Percentiles rank a stretch among this genome's conserved stretches.
Evolutionary conservation across 2,329 filamentous ascomycete genomes (phyloP).

Genomic region (Hirsutella minnesotensis): DNA sequence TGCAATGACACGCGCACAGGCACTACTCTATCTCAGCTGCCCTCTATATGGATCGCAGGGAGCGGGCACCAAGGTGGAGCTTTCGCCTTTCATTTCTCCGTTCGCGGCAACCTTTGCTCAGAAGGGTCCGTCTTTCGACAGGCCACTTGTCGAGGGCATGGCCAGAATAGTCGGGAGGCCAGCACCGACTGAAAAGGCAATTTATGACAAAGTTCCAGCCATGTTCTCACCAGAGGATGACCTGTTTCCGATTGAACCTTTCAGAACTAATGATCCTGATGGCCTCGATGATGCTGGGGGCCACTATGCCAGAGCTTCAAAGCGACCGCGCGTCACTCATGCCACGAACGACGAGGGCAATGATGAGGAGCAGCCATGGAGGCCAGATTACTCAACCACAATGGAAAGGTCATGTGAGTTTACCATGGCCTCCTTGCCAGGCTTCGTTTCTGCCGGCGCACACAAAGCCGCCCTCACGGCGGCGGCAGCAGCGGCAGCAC

Average conservation of each 20-base stretch:
- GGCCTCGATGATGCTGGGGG: slow-evolving; percentile 7
- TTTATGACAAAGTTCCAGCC: slow-evolving; percentile 39
- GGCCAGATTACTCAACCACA: slow-evolving; percentile 42
- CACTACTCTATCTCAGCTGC: slow-evolving; percentile 73
- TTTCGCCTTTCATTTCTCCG: slow-evolving; percentile 62
- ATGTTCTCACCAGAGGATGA: slow-evolving; percentile 55
- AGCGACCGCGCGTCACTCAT: slow-evolving; percentile 16
- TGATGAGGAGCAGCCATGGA: slow-evolving; percentile 19
- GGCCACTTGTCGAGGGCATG: slow-evolving; percentile 49
- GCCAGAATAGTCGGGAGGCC: slow-evolving; percentile 58
- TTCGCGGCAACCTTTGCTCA: slow-evolving; percentile 32
- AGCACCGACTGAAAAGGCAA: slow-evolving; percentile 41
- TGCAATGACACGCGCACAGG: slow-evolving; percentile 89
- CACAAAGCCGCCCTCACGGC: slow-evolving; percentile 32
- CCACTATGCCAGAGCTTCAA: slow-evolving; percentile 13
- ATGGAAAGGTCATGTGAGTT: slow-evolving; percentile 49
- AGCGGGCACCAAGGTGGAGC: slow-evolving; percentile 42
- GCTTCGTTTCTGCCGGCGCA: slow-evolving; percentile 50
- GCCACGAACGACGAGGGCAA: slow-evolving; percentile 6
- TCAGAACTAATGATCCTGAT: slow-evolving; percentile 20
- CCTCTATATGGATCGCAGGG: slow-evolving; percentile 55
- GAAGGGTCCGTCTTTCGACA: slow-evolving; percentile 59
- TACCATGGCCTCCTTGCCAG: slow-evolving; percentile 42
- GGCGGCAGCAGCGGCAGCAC: slow-evolving; percentile 8
- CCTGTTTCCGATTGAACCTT: slow-evolving; percentile 53